These are phyloP conservation scores for Candida gorgasii DNA, from an alignment of 805 yeast genomes.

Conservation along the genomic window DNA sequence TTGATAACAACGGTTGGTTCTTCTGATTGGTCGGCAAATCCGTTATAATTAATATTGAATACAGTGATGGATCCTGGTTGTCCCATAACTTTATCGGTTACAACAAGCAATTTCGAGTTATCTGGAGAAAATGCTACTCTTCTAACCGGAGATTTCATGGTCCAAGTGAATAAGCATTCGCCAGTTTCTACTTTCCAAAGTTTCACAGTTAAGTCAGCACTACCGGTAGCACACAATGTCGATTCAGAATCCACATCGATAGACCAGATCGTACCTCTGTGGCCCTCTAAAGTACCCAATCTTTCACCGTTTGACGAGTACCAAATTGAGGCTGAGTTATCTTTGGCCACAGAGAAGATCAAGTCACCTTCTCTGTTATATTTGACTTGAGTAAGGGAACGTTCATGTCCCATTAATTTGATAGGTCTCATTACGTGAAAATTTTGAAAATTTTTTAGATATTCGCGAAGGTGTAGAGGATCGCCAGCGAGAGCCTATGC, in stretches of 20 bases:
- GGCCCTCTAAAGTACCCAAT: conserved; percentile 82
- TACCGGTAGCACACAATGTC: conserved; percentile 77
- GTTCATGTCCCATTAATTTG: conserved; percentile 90
- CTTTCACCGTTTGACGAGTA: conserved; percentile 95
- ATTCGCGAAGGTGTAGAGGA: background rate
- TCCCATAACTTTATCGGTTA: conserved; percentile 93
- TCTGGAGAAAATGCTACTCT: conserved; percentile 84
- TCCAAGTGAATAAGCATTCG: conserved; percentile 69
- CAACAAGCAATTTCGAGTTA: conserved; percentile 65
- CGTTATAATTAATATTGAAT: conserved; percentile 52
- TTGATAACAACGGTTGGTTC: conserved; percentile 62
- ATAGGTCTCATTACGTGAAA: conserved; percentile 45
- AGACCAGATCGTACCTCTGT: conserved; percentile 93
- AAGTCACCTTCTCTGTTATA: conserved; percentile 95
- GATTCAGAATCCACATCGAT: conserved; percentile 79
- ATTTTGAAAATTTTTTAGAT: conserved; percentile 14
- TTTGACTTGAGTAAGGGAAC: conserved; percentile 95
- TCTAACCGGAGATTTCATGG: conserved; percentile 81
- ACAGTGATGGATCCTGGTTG: conserved; percentile 73
- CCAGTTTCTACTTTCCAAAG: conserved; percentile 87
- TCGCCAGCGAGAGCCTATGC: too few species aligned
- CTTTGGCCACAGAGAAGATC: conserved; percentile 89
- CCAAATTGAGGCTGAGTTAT: conserved; percentile 88
- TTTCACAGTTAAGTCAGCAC: conserved; percentile 84
- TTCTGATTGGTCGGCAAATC: conserved; percentile 34